Conservation (phyloP, 164 flowering plant species). For the Vitis labrusca region DNA sequence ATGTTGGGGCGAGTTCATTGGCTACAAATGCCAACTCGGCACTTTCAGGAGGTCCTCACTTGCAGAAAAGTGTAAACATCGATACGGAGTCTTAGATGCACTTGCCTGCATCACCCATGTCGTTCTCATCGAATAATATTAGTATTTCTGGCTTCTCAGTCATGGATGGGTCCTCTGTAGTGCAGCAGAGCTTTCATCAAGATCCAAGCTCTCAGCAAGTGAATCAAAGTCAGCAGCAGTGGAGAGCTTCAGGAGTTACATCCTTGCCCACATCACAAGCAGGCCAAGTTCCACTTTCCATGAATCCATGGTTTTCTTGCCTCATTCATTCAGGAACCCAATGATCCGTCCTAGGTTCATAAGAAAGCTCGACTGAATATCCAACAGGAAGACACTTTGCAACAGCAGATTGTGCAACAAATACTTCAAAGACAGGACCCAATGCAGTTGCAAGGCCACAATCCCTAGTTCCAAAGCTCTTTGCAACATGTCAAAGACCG, state of each 20-base stretch:
- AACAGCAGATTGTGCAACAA: too few relatives aligned
- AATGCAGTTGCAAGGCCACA: conserved; percentile 63
- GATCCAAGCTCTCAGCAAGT: conserved; percentile 56
- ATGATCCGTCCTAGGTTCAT: conserved; percentile 55
- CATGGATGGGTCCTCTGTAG: conserved; percentile 67
- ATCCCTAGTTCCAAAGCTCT: conserved; percentile 81
- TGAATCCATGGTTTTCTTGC: conserved; percentile 35
- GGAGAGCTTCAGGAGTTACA: conserved; percentile 72
- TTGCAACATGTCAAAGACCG: conserved; percentile 88
- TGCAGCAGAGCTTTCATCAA: conserved; percentile 69
- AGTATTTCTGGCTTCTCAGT: conserved; percentile 84
- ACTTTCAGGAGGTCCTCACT: conserved; percentile 87
- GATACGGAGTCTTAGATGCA: conserved; percentile 79
- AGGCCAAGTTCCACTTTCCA: conserved; percentile 51
- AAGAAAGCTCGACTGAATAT: too few relatives aligned
- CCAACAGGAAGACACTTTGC: too few relatives aligned
- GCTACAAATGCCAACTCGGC: conserved; percentile 96
- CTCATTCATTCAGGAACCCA: conserved; percentile 64
- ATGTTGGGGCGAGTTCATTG: conserved; percentile 36
- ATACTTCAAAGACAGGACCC: conserved; percentile 80
- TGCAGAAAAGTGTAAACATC: conserved; percentile 94
- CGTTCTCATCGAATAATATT: conserved; percentile 85
- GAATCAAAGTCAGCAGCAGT: conserved; percentile 55
- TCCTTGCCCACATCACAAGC: conserved; percentile 59
- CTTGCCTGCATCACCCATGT: conserved; percentile 89